Base-by-base conservation (phyloP, 1,284 basidiomycete species). In the Chalciporus sp. region DNA sequence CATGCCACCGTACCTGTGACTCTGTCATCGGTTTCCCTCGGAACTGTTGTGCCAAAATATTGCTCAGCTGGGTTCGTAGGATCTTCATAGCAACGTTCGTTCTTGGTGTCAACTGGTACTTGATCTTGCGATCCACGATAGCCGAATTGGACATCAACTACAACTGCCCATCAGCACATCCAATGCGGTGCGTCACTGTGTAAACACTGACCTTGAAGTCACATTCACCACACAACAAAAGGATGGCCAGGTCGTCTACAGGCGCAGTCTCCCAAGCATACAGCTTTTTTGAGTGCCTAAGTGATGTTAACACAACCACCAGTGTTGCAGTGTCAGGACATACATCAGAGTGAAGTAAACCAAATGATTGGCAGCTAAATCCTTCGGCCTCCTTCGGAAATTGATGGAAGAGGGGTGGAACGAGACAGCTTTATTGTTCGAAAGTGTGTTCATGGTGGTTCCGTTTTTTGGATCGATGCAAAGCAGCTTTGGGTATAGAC, bases 221-320 rank as follows among this genome's bases (percentile, higher is more conserved):
- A 12, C 83, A 79, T 61, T 98, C 97, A 2, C 97, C 96, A 60
- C 95, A 98, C 0, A 98, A 75, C 23, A 98, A 76, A 17, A 94
- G 70, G 44, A 99, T 72, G 1, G 92, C 84, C 28, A 92, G 74
- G 63, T 98, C 93, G 57, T 97, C 90, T 5, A 94, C 85, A 1
- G 94, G 90, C 1, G 92, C 88, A 1, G 92, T 94, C 72, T 99
- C 97, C 94, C 95, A 98, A n/a, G 90, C 95, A 70, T 96, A 99
- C 28, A 98, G 74, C 71, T 87, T 92, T 74, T 90, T 94, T 12
- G 92, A 94, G 68, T 94, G 92, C 90, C 94, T 93, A 61, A 27
- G 43, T 46, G 43, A 59, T 55, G 29, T 62, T 44, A 59, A 53
- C 42, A 57, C 20, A 9, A 47, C 33, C 31, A 17, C 5, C 7